Evolutionary conservation across 805 yeast species (phyloP), one percentile per base, ranked within the genome.

Genomic region (Lipomyces yamadae): DNA sequence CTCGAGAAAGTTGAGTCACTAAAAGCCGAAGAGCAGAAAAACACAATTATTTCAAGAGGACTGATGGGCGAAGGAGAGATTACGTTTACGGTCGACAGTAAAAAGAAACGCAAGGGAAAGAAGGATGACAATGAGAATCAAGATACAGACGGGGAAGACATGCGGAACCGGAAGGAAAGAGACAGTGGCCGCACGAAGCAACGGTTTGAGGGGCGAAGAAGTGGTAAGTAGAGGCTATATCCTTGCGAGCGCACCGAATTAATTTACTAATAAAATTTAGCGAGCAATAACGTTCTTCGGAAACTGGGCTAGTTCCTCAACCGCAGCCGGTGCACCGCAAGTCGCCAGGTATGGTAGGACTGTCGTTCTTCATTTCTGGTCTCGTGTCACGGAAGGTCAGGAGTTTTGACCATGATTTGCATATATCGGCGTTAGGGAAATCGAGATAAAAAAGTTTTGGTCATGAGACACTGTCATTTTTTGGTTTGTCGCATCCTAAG

Each of bases 11-110:
- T 7, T 33, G 64, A 67, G 29, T 34, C 55, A n/a, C 63, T 13
- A 18, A 48, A 61, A 24, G 62, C 37, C n/a, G 55, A 55, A 11
- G 32, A 45, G 29, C 54, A 50, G 33, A 56, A 60, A 48, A 57
- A 56, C 24, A 56, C 59, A 35, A 37, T 61, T 53, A 57, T 68
- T 10, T 59, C 71, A 6, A 29, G 69, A 13, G 67, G 68, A 5
- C 34, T 55, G 29, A 67, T 63, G 67, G 71, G 71, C 33, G 71
- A 68, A 29, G 67, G 71, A 39, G 70, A 68, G 39, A 66, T 68
- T 32, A 67, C 71, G 18, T 68, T 68, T 42, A 68, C 67, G 30
- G 66, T 62, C 18, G 65, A 62, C 35, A 56, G 55, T 8, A 58
- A 39, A 3, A 66, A 68, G 56, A 66, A 66, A 55, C 56, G 61